phyloP scores from a whole-genome alignment of 352 stramenopile genomes.

The Phytophthora pisi region DNA sequence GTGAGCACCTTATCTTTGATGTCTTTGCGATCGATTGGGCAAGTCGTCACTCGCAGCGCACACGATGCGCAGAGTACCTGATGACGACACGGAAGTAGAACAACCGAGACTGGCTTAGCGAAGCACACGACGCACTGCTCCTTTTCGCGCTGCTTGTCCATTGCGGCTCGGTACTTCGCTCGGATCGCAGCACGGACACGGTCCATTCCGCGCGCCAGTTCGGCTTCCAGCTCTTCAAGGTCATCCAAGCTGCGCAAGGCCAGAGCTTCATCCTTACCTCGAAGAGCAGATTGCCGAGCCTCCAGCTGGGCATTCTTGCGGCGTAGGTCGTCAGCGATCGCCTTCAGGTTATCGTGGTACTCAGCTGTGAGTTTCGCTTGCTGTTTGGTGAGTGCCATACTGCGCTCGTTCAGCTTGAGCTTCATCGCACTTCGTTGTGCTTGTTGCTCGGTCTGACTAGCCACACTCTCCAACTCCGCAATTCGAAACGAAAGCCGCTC shows the following conservation, averaged over 20 bases:
- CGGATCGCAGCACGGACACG: slow-evolving; percentile 37
- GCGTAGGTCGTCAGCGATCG: slow-evolving; percentile 27
- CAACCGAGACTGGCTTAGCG: slow-evolving; percentile 46
- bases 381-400: slow-evolving; percentile 42
- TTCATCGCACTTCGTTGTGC: slow-evolving; percentile 32
- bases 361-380: slow-evolving; percentile 34
- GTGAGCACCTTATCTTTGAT: slow-evolving; percentile 74
- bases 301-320: slow-evolving; percentile 33
- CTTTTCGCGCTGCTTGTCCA: slow-evolving; percentile 25
- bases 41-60: slow-evolving; percentile 52
- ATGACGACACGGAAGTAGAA: slow-evolving; percentile 65
- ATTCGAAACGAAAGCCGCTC: slow-evolving; percentile 43
- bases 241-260: slow-evolving; percentile 38
- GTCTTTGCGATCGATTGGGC: slow-evolving; percentile 60
- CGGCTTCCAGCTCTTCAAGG: slow-evolving; percentile 50
- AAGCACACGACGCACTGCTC: slow-evolving; percentile 67
- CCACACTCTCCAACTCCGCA: slow-evolving; percentile 26
- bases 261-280: slow-evolving; percentile 30
- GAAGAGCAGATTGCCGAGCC: slow-evolving; percentile 25
- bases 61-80: slow-evolving; percentile 66
- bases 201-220: slow-evolving; percentile 34
- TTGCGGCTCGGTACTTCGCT: slow-evolving; percentile 34
- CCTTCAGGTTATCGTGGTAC: slow-evolving; percentile 41
- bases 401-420: slow-evolving; percentile 34
- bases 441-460: slow-evolving; percentile 25